phyloP scores from a whole-genome alignment of 805 yeast species.

The Wickerhamomyces subpelliculosus region DNA sequence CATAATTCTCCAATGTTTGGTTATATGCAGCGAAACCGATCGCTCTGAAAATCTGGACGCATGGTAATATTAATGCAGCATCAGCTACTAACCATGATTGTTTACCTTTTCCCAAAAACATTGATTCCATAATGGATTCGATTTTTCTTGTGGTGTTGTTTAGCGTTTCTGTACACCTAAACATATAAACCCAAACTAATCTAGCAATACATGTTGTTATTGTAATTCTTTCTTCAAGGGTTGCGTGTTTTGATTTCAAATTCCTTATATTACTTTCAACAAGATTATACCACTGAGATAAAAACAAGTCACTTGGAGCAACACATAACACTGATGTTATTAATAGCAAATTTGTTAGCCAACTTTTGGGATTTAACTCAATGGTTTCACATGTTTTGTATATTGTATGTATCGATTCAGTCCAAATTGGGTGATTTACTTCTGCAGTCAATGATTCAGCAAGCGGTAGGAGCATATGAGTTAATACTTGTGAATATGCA shows the following conservation, averaged over 20 bases:
- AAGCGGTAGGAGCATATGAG: constrained; percentile 68
- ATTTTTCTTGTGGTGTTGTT: constrained; percentile 80
- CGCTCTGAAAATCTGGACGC: constrained; percentile 68
- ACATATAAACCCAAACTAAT: constrained; percentile 83
- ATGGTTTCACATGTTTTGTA: constrained; percentile 42
- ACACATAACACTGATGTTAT: constrained; percentile 73
- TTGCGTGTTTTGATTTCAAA: constrained; percentile 53
- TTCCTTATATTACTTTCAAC: constrained; percentile 57
- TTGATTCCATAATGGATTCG: constrained; percentile 50
- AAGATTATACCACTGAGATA: constrained; percentile 61
- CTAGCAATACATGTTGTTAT: constrained; percentile 63
- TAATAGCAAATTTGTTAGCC: constrained; percentile 64
- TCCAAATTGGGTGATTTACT: constrained; percentile 94
- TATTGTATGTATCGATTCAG: constrained; percentile 63
- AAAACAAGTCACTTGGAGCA: constrained; percentile 69
- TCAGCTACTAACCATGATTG: constrained; percentile 76
- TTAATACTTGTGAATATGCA: constrained; percentile 82
- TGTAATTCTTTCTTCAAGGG: constrained; percentile 38
- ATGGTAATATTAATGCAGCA: constrained; percentile 49
- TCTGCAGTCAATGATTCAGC: constrained; percentile 89
- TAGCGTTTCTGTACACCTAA: constrained; percentile 80
- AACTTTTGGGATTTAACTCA: constrained; percentile 39
- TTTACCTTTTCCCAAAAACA: constrained; percentile 52
- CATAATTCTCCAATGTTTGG: constrained; percentile 69
- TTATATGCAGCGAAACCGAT: constrained; percentile 76